Conservation (phyloP, 805 yeast genomes). For the Myxozyma nipponensis region DNA sequence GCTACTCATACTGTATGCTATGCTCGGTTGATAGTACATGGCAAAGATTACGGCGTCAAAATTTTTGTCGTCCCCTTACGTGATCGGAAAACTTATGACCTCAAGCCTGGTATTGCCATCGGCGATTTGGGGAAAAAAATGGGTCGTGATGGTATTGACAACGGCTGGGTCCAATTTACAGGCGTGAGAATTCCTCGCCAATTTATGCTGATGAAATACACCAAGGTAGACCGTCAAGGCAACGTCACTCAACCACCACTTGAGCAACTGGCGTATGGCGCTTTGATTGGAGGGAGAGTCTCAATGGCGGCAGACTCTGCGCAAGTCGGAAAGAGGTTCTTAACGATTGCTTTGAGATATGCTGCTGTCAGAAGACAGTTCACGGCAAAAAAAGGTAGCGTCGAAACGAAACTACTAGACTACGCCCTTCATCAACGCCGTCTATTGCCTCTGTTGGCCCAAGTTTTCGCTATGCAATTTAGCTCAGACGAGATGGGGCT, state of each 20-base stretch:
- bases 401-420: conserved; percentile 72
- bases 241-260: conserved; percentile 74
- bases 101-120: conserved; percentile 73
- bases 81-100: conserved; percentile 59
- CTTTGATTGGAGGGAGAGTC: conserved; percentile 83
- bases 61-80: conserved; percentile 88
- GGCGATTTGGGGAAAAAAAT: conserved; percentile 94
- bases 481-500: conserved; percentile 60
- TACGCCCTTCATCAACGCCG: conserved; percentile 88
- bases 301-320: conserved; percentile 84
- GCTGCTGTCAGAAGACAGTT: conserved; percentile 90
- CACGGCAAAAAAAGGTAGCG: conserved; percentile 45
- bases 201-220: conserved; percentile 76
- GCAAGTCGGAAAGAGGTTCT: conserved; percentile 71
- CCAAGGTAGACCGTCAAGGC: conserved; percentile 66
- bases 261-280: conserved; percentile 85
- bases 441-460: conserved; percentile 77
- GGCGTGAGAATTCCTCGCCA: conserved; percentile 79
- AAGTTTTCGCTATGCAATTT: conserved; percentile 69
- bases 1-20: conserved; percentile 83
- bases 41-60: conserved; percentile 87
- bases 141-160: conserved; percentile 95
- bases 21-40: conserved; percentile 77
- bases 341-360: conserved; percentile 82
- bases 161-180: conserved; percentile 93